These are phyloP conservation scores for Ustilago esculenta DNA, from an alignment of 1,284 basidiomycete genomes.

Conservation along the genomic window DNA sequence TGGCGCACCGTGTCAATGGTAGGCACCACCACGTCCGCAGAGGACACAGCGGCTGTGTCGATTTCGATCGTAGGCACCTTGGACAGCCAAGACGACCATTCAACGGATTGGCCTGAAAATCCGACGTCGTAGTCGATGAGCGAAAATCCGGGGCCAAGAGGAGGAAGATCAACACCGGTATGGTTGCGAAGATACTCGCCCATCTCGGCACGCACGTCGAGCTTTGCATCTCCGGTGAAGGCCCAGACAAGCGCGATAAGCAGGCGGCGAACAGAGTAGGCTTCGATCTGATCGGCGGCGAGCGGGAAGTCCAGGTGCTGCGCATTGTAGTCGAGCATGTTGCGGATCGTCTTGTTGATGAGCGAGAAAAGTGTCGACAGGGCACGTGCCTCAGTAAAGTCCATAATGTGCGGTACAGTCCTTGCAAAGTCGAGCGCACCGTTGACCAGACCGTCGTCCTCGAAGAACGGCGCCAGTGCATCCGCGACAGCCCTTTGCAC, in stretches of 20 bases:
- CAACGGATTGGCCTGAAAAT: conserved; percentile 64
- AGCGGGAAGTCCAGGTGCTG: conserved; percentile 96
- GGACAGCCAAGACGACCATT: conserved; percentile 88
- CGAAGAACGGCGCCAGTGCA: conserved; percentile 71
- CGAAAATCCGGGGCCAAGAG: conserved; percentile 76
- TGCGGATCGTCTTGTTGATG: conserved; percentile 93
- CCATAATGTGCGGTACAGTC: conserved; percentile 95
- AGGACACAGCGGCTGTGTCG: conserved; percentile 92
- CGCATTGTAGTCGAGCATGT: conserved; percentile 91
- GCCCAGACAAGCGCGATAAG: conserved; percentile 96
- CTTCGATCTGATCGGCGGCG: conserved; percentile 80
- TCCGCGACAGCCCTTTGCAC: conserved; percentile 81
- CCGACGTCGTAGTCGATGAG: conserved; percentile 92
- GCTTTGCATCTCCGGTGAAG: conserved; percentile 92
- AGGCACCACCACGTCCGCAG: conserved; percentile 95
- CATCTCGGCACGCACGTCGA: conserved; percentile 87
- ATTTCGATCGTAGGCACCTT: conserved; percentile 92
- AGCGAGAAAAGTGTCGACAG: conserved; percentile 96
- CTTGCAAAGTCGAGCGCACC: conserved; percentile 81
- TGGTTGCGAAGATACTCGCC: conserved; percentile 86
- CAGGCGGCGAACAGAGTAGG: conserved; percentile 89
- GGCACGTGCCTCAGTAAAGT: conserved; percentile 90
- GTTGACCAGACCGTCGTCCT: conserved; percentile 77
- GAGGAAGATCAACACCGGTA: conserved; percentile 89
- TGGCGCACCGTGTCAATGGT: conserved; percentile 98